These are phyloP conservation scores for Naganishia sp. DNA, from an alignment of 1,284 basidiomycete species.

Conservation along the genomic window DNA sequence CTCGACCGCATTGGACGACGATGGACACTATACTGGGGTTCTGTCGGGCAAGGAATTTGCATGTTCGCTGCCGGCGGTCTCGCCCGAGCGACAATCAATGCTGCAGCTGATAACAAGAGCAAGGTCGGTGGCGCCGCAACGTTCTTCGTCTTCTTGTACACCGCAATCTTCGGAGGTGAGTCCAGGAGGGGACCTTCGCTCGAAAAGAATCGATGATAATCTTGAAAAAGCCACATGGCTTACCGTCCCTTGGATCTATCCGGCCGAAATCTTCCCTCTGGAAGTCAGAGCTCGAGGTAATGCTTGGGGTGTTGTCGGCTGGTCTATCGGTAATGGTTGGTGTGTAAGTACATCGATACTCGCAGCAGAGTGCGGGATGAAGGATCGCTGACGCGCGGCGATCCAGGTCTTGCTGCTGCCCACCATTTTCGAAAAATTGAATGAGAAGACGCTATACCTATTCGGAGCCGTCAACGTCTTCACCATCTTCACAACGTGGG, in stretches of 20 bases:
- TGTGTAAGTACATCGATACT: constrained; percentile 27
- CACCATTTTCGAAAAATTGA: constrained; percentile 38
- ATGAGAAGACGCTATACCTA: constrained; percentile 40
- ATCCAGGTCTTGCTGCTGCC: constrained; percentile 37
- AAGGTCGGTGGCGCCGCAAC: constrained; percentile 38
- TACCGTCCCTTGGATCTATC: constrained; percentile 45
- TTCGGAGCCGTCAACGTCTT: constrained; percentile 34
- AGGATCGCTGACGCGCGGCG: background rate
- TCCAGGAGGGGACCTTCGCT: no score
- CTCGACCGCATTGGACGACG: constrained; percentile 47
- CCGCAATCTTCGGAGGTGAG: constrained; percentile 38
- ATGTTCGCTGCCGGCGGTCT: constrained; percentile 42
- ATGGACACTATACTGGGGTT: constrained; percentile 39
- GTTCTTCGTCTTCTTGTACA: constrained; percentile 42
- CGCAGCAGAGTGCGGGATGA: background rate
- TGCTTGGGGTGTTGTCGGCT: constrained; percentile 44
- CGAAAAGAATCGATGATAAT: no score
- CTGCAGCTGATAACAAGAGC: constrained; percentile 30
- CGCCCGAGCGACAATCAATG: constrained; percentile 37
- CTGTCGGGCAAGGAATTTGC: constrained; percentile 38
- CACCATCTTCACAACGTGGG: constrained; percentile 34
- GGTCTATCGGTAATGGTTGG: constrained; percentile 46
- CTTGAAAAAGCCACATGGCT: constrained; percentile 39
- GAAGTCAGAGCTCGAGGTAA: constrained; percentile 44
- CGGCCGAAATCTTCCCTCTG: constrained; percentile 46